Evolutionary conservation across 164 flowering plant species (phyloP), one percentile per base, ranked within the genome.

Genomic region (Stephania yunnanensis): DNA sequence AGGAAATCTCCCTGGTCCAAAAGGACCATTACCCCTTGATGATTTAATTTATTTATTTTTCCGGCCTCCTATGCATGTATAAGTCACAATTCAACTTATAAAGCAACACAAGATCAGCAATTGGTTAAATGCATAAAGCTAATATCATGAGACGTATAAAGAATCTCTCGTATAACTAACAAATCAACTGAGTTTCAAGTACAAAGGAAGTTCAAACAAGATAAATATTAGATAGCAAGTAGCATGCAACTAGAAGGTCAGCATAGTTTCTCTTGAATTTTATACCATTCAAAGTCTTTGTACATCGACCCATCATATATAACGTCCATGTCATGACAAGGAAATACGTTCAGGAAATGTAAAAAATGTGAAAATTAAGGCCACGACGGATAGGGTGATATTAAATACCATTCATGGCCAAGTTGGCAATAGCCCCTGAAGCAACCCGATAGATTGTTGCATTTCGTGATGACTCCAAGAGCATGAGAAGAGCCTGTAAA

Each of bases 381-480:
- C 0, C 2, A 36, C 4, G 42, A 36, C 4, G 42, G 22, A 8
- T 12, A 58, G 22, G 17, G 65, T 19, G 4, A 58, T 25, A 58
- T 6, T 36, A 52, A 65, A 66, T 89, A 94, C 98, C 98, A 84
- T 84, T 92, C 98, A 94, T 94, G 76, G 98, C 98, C 82, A 94
- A 82, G 83, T 94, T 94, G 71, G 98, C 98, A 74, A 94, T 83
- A 53, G 98, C 98, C 53, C 98, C 98, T 55, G 98, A 91, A 79
- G 98, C 92, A 82, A 94, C 97, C 81, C 97, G 86, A 71, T 83
- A 92, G 65, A 91, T 85, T 30, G 97, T 92, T 74, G 84, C 58
- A 85, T 87, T 87, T 46, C 85, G 80, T 44, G 97, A 88, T 73
- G 93, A 85, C 70, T 75, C 86, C 71, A 92, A 74, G 69, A 94